Percentiles rank a stretch among this genome's conserved stretches.
These are phyloP conservation scores for Didymella exigua DNA, from an alignment of 2,329 filamentous ascomycete species.

Conservation along the genomic window DNA sequence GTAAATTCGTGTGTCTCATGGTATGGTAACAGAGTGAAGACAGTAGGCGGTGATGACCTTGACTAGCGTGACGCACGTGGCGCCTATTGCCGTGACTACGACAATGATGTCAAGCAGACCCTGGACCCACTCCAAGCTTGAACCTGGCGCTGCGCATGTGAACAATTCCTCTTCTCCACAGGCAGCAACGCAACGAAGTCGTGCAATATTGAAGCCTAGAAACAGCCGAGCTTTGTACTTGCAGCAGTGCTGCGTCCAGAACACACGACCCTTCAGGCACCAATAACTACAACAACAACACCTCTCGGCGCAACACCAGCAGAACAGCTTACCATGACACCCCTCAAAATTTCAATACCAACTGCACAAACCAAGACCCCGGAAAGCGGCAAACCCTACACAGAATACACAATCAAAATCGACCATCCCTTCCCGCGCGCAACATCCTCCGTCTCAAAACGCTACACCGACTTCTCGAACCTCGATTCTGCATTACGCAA, in stretches of 20 bases:
- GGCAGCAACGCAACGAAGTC: background rate
- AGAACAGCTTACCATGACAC: conserved; percentile 46
- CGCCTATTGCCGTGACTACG: conserved; percentile 10
- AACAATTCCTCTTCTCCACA: conserved; percentile 6
- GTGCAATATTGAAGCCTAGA: background rate
- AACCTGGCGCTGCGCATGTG: conserved; percentile 8
- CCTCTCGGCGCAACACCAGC: background rate
- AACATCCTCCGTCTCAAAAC: conserved; percentile 76
- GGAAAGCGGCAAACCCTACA: conserved; percentile 66
- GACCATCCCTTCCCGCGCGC: conserved; percentile 77
- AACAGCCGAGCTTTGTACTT: no score
- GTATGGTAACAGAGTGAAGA: background rate
- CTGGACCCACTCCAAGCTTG: conserved; percentile 9
- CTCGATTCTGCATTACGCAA: conserved; percentile 68
- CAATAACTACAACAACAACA: background rate
- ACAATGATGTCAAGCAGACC: conserved; percentile 19
- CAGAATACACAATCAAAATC: conserved; percentile 78
- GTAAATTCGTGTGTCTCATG: background rate
- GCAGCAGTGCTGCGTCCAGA: background rate
- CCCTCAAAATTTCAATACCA: conserved; percentile 55
- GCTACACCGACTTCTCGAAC: conserved; percentile 77
- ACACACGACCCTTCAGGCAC: conserved; percentile 6
- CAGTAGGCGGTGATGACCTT: background rate
- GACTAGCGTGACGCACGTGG: conserved; percentile 16
- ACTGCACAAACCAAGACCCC: conserved; percentile 57